Percentiles rank a stretch among this genome's conserved stretches.
phyloP scores from a whole-genome alignment of 805 yeast genomes.

The Nakazawaea laoshanensis region DNA sequence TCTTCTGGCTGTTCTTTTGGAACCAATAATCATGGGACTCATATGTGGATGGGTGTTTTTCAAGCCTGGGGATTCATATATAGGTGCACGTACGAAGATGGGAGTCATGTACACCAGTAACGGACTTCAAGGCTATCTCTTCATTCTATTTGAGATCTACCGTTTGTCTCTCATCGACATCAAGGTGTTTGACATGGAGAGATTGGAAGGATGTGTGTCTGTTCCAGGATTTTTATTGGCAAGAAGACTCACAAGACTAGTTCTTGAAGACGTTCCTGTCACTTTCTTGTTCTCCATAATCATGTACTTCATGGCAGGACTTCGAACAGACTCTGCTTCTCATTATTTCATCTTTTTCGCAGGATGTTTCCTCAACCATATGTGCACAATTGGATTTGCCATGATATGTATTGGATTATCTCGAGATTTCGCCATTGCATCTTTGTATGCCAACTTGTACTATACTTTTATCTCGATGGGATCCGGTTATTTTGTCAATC shows the following conservation, averaged over 20 bases:
- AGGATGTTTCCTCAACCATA: constrained; percentile 45
- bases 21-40: constrained; percentile 42
- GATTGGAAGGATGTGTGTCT: constrained; percentile 60
- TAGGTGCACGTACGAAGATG: constrained; percentile 57
- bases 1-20: constrained; percentile 30
- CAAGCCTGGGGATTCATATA: constrained; percentile 47
- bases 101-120: constrained; percentile 45
- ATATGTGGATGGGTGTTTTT: constrained; percentile 74
- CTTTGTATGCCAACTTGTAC: constrained; percentile 51
- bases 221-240: constrained; percentile 59
- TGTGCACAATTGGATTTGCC: constrained; percentile 49
- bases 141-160: constrained; percentile 49
- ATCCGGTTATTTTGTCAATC: constrained; percentile 74
- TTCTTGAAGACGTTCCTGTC: constrained; percentile 62
- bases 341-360: constrained; percentile 59
- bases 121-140: constrained; percentile 47
- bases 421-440: constrained; percentile 53
- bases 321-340: constrained; percentile 34
- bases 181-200: constrained; percentile 54
- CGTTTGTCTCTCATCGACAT: constrained; percentile 48
- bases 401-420: constrained; percentile 44
- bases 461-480: constrained; percentile 71
- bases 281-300: constrained; percentile 50
- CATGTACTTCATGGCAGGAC: constrained; percentile 73
- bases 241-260: constrained; percentile 54